Conservation (phyloP, 192 early-diverging fungal genomes). For the Martensiomyces pterosporus region DNA sequence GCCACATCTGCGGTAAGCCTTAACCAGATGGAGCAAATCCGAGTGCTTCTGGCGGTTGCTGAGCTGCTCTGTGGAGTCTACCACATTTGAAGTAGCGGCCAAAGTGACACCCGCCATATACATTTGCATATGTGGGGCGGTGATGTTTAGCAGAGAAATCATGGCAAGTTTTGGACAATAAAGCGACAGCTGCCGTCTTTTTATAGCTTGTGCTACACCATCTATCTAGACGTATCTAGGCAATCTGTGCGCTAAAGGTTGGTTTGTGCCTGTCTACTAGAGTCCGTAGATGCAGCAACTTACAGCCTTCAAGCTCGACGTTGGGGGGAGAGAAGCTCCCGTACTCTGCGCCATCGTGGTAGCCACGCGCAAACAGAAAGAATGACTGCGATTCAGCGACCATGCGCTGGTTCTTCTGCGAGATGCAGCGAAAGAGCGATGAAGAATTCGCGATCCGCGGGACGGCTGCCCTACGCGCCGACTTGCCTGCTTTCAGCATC, state of each 20-base stretch:
- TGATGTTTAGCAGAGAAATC: too few relatives aligned
- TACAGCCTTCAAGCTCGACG: slow-evolving; percentile 23
- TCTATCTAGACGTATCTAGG: too few relatives aligned
- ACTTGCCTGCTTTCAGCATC: slow-evolving; percentile 35
- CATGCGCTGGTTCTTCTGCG: slow-evolving; percentile 6
- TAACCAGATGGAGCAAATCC: slow-evolving; percentile 75
- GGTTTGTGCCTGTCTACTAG: background rate
- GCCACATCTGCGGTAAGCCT: slow-evolving; percentile 75
- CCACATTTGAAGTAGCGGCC: too few relatives aligned
- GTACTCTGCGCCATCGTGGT: slow-evolving; percentile 42
- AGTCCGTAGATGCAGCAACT: slow-evolving; percentile 4
- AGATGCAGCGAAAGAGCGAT: slow-evolving; percentile 10
- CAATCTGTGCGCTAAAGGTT: too few relatives aligned
- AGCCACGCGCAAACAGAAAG: slow-evolving; percentile 14
- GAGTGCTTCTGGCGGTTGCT: slow-evolving; percentile 78
- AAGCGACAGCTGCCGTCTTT: too few relatives aligned
- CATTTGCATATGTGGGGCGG: too few relatives aligned
- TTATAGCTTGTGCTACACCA: too few relatives aligned
- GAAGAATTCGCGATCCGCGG: slow-evolving; percentile 5
- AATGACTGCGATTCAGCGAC: slow-evolving; percentile 8
- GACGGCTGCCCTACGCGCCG: slow-evolving; percentile 23
- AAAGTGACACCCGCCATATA: too few relatives aligned
- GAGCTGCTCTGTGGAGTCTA: slow-evolving; percentile 57
- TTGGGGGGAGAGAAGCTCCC: slow-evolving; percentile 27
- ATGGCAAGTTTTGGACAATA: too few relatives aligned